Conservation (phyloP, 169 alveolate species). For the Cryptosporidium ubiquitum region DNA sequence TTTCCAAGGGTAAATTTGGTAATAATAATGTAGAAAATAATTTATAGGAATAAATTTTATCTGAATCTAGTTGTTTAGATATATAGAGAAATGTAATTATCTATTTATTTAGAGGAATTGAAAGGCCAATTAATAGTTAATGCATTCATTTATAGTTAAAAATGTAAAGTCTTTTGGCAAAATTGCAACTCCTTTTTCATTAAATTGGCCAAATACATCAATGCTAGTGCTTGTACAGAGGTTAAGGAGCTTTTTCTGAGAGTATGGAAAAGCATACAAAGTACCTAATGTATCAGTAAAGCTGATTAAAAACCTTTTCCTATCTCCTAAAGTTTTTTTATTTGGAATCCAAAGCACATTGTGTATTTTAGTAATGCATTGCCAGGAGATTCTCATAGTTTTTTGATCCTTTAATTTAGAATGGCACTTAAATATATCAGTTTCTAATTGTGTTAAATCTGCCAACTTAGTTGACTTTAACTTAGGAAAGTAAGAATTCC, state of each 20-base stretch:
- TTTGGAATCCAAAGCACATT: slow-evolving; percentile 59
- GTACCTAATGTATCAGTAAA: slow-evolving; percentile 47
- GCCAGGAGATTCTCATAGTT: slow-evolving; percentile 35
- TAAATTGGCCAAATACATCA: slow-evolving; percentile 9
- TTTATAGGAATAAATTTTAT: background rate
- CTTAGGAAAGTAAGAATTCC: slow-evolving; percentile 25
- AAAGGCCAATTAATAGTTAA: background rate
- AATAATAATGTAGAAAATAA: background rate
- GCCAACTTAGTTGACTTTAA: background rate
- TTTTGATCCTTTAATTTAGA: background rate
- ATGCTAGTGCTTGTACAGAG: slow-evolving; percentile 44
- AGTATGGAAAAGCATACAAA: slow-evolving; percentile 45
- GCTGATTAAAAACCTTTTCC: background rate
- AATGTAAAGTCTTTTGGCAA: slow-evolving; percentile 33
- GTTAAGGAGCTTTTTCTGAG: slow-evolving; percentile 11
- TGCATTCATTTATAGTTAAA: slow-evolving; percentile 36
- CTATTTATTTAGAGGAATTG: background rate
- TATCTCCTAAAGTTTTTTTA: background rate
- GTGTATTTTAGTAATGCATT: slow-evolving; percentile 24
- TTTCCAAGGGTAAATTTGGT: background rate
- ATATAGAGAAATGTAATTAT: background rate
- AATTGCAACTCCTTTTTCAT: background rate
- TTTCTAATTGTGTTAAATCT: background rate
- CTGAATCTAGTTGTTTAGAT: background rate
- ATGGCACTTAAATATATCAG: slow-evolving; percentile 18